A percentile compares a stretch with the other conserved stretches of the same genome.
These are phyloP conservation scores for Monosporascus sp. DNA, from an alignment of 2,329 filamentous ascomycete genomes.

Conservation along the genomic window DNA sequence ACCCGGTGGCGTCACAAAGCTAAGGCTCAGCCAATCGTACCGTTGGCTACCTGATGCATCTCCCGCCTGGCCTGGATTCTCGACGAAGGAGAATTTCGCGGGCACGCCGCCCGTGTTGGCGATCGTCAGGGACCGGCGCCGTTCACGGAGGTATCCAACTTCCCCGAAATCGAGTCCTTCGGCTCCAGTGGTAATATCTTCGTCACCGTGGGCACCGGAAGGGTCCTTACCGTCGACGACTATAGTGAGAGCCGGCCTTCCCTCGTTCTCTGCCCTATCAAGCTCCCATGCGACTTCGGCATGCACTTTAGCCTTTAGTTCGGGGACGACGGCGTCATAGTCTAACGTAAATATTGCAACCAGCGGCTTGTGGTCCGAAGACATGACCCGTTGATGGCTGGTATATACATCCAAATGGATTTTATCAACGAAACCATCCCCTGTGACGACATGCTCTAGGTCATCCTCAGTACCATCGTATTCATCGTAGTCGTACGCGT, in stretches of 20 bases:
- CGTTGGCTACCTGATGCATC: conserved; percentile 21
- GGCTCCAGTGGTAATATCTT: conserved; percentile 36
- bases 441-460: conserved; percentile 47
- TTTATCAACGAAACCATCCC: conserved; percentile 52
- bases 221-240: conserved; percentile 63
- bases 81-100: conserved; percentile 76
- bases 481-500: conserved; percentile 57
- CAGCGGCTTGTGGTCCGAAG: conserved; percentile 93
- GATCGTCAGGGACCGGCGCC: conserved; percentile 68
- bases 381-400: conserved; percentile 83
- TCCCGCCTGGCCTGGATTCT: conserved; percentile 54
- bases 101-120: conserved; percentile 86
- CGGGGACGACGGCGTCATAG: conserved; percentile 81
- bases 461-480: conserved; percentile 44
- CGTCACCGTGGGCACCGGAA: conserved; percentile 24
- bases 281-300: conserved; percentile 83
- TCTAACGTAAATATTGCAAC: conserved; percentile 76
- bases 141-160: conserved; percentile 63
- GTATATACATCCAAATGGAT: conserved; percentile 65
- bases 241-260: conserved; percentile 74
- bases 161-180: conserved; percentile 74
- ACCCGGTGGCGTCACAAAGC: conserved; percentile 12
- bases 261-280: conserved; percentile 88
- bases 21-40: conserved; percentile 22
- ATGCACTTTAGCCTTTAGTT: conserved; percentile 78